These are phyloP conservation scores for Termitomyces sp. DNA, from an alignment of 768 basidiomycete species.

Conservation along the genomic window DNA sequence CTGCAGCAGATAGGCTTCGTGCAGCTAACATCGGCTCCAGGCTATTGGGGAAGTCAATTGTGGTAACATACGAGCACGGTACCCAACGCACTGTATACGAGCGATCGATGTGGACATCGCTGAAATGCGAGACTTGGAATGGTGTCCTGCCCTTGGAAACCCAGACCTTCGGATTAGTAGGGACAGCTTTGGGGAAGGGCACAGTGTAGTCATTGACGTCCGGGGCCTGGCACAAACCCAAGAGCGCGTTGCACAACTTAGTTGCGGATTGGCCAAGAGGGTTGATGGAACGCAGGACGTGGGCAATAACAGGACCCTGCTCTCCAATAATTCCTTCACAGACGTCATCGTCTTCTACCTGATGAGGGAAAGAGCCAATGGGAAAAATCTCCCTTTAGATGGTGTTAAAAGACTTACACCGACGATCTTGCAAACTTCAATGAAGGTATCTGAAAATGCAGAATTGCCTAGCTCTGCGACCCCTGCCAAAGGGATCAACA, in stretches of 20 bases:
- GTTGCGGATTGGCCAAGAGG: slow-evolving; percentile 44
- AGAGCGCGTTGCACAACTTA: slow-evolving; percentile 50
- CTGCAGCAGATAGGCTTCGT: slow-evolving; percentile 65
- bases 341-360: slow-evolving; percentile 56
- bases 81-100: slow-evolving; percentile 40
- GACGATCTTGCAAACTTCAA: slow-evolving; percentile 39
- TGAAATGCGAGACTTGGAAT: slow-evolving; percentile 58
- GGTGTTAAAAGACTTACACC: slow-evolving; percentile 23
- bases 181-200: slow-evolving; percentile 40
- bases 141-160: slow-evolving; percentile 36
- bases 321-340: slow-evolving; percentile 47
- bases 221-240: slow-evolving; percentile 52
- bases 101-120: slow-evolving; percentile 61
- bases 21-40: slow-evolving; percentile 52
- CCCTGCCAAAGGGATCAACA: slow-evolving; percentile 42
- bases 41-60: slow-evolving; percentile 23
- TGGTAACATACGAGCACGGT: neutral
- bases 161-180: slow-evolving; percentile 30
- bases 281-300: slow-evolving; percentile 48
- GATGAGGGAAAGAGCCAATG: neutral
- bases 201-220: slow-evolving; percentile 41
- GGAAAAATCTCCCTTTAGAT: neutral
- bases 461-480: slow-evolving; percentile 47
- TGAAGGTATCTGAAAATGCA: slow-evolving; percentile 39
- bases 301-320: slow-evolving; percentile 57